phyloP scores from a whole-genome alignment of 305 asterid species.

The Vinca major region DNA sequence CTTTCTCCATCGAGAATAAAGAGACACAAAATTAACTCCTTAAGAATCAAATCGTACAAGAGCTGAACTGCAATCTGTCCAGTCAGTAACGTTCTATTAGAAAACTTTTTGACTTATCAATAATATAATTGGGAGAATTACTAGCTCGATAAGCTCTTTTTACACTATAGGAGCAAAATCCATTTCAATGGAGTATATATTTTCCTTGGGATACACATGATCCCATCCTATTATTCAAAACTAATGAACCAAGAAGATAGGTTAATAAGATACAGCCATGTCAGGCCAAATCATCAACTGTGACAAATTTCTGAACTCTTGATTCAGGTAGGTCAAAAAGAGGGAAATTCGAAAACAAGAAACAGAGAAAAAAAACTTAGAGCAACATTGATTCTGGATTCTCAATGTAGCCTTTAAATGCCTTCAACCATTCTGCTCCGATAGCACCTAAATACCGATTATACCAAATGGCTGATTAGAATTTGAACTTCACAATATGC shows the following conservation, averaged over 20 bases:
- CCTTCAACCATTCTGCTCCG: constrained; percentile 97
- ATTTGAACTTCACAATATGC: no score
- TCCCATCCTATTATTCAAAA: constrained; percentile 4
- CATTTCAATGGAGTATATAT: neutral
- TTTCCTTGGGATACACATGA: no score
- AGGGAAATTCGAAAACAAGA: neutral
- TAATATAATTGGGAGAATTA: neutral
- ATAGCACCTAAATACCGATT: constrained; percentile 50
- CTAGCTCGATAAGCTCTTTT: neutral
- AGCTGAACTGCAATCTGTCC: no score
- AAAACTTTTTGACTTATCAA: neutral
- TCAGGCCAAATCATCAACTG: no score
- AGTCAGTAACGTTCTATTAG: no score
- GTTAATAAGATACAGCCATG: no score
- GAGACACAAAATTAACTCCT: no score
- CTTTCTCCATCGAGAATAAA: no score
- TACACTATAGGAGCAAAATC: constrained; percentile 1
- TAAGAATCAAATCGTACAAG: no score
- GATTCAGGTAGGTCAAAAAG: neutral
- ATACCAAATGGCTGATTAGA: neutral
- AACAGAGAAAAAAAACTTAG: constrained; percentile 17
- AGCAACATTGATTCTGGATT: constrained; percentile 82
- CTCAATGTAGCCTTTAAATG: constrained; percentile 87
- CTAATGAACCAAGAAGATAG: neutral
- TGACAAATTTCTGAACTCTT: no score